Conservation (phyloP, 106 monocot species). For the Allium fistulosum region DNA sequence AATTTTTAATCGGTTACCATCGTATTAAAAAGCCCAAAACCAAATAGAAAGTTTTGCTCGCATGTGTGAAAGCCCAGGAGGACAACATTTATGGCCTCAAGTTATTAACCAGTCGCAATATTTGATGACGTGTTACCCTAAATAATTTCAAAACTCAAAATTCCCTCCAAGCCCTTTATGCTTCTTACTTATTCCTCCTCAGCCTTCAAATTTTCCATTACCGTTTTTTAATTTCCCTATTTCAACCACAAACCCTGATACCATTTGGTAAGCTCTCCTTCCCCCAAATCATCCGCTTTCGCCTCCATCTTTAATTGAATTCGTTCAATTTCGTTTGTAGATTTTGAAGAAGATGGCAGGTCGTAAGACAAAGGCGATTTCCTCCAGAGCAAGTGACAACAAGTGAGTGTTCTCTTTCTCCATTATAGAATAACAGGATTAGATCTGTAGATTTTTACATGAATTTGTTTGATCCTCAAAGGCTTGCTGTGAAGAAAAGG, state of each 20-base stretch:
- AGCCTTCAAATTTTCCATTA: neutral
- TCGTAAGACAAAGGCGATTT: neutral
- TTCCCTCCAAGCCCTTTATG: neutral
- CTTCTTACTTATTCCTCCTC: neutral
- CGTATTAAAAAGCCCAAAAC: no score
- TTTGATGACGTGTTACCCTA: neutral
- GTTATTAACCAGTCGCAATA: neutral
- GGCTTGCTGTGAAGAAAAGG: constrained; percentile 3
- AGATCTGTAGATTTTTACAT: neutral
- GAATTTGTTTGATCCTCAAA: neutral
- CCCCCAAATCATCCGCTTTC: neutral
- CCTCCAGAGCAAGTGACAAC: neutral
- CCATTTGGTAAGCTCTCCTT: neutral
- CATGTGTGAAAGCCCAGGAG: no score
- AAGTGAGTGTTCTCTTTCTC: neutral
- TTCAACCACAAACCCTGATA: constrained; percentile 2
- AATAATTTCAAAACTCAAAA: constrained; percentile 5
- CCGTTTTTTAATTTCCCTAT: neutral
- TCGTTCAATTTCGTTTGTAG: neutral
- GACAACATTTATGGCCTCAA: no score
- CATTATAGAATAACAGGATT: neutral
- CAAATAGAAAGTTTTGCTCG: no score
- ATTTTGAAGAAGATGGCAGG: neutral
- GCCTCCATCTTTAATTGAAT: neutral
- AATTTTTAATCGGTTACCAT: no score